Conservation (phyloP, 148 eudicot species). For the Cornus kousa region DNA sequence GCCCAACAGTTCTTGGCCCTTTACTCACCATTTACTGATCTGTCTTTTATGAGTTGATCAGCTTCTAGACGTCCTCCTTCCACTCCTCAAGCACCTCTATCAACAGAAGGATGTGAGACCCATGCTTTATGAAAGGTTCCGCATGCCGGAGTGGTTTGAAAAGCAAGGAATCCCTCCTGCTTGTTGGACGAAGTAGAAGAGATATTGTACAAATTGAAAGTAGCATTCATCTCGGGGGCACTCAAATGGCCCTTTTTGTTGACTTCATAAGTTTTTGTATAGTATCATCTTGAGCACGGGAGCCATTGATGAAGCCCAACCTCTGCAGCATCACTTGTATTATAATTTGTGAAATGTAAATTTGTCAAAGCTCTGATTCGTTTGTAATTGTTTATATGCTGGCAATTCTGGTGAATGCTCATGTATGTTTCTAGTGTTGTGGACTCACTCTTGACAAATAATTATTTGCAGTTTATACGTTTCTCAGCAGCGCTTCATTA, state of each 20-base stretch:
- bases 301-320: conserved; percentile 12
- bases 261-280: conserved; percentile 36
- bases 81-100: conserved; percentile 77
- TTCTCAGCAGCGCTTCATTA: background rate
- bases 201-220: background rate
- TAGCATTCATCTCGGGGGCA: conserved; percentile 1
- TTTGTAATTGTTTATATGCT: conserved; percentile 33
- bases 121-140: conserved; percentile 71
- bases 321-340: conserved; percentile 8
- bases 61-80: conserved; percentile 90
- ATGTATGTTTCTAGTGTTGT: conserved; percentile 30
- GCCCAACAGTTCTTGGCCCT: background rate
- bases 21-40: background rate
- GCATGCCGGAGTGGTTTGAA: conserved; percentile 97
- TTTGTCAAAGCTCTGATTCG: conserved; percentile 24
- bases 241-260: conserved; percentile 13
- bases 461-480: background rate
- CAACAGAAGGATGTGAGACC: conserved; percentile 75
- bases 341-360: conserved; percentile 21
- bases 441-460: conserved; percentile 19
- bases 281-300: conserved; percentile 18
- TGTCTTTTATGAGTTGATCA: conserved; percentile 28
- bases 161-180: conserved; percentile 85
- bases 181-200: conserved; percentile 41
- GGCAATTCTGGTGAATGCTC: conserved; percentile 14